Percentiles rank a stretch among this genome's conserved stretches.
Evolutionary conservation across 306 rosid species (phyloP).

Genomic region (Lathyrus aphaca): DNA sequence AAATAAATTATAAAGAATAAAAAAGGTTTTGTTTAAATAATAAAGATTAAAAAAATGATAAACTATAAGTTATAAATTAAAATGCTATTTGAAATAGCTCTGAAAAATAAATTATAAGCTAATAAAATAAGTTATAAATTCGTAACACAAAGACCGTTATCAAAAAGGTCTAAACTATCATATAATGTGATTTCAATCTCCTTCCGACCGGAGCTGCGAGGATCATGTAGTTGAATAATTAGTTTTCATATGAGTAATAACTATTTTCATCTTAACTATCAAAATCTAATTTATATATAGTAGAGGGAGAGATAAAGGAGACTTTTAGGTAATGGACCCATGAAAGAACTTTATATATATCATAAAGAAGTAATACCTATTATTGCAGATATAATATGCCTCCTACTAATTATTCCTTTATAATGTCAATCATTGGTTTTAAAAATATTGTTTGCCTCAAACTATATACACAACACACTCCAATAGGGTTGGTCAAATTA

Average conservation of each 20-base stretch:
- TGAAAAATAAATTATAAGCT: too few relatives aligned
- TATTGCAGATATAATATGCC: constrained; percentile 63
- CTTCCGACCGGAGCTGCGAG: too few relatives aligned
- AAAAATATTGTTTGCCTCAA: constrained; percentile 45
- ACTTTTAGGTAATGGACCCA: constrained; percentile 54
- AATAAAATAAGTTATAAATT: too few relatives aligned
- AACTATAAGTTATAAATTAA: too few relatives aligned
- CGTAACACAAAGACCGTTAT: too few relatives aligned
- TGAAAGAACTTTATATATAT: constrained; percentile 13
- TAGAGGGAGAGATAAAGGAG: constrained; percentile 40
- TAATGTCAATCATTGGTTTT: constrained; percentile 62
- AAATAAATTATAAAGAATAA: too few relatives aligned
- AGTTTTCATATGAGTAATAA: background rate
- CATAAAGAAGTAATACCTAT: constrained; percentile 48
- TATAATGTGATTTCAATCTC: too few relatives aligned
- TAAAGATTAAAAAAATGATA: too few relatives aligned
- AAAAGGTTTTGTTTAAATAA: too few relatives aligned
- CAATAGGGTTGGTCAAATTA: constrained; percentile 59
- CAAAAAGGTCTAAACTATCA: too few relatives aligned
- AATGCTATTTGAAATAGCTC: too few relatives aligned
- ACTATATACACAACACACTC: constrained; percentile 34
- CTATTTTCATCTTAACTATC: background rate
- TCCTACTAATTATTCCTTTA: constrained; percentile 71
- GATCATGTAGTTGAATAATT: background rate
- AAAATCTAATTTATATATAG: constrained; percentile 15